A percentile compares a stretch with the other conserved stretches of the same genome.
phyloP scores from a whole-genome alignment of 768 basidiomycete genomes.

The Suillus lakei region DNA sequence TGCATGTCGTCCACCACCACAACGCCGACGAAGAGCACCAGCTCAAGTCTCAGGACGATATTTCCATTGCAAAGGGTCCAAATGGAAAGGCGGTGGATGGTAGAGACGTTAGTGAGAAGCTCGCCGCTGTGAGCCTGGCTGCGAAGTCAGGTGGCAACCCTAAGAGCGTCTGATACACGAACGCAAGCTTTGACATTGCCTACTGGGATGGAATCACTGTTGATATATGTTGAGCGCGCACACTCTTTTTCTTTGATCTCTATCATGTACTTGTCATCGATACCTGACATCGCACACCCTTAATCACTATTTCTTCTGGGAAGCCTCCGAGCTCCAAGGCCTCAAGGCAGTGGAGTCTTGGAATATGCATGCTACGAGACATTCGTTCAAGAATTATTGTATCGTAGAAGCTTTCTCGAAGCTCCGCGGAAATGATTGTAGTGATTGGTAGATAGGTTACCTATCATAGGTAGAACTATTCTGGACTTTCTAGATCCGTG shows the following conservation, averaged over 20 bases:
- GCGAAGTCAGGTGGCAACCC: constrained; percentile 33
- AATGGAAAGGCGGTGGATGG: constrained; percentile 16
- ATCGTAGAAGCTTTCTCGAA: background rate
- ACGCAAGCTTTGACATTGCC: background rate
- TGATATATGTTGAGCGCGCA: background rate
- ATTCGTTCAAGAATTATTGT: background rate
- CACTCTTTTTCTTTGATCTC: background rate
- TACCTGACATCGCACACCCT: constrained; percentile 4
- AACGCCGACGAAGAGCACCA: constrained; percentile 27
- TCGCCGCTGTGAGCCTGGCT: constrained; percentile 29
- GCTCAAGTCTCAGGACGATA: constrained; percentile 7
- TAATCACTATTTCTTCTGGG: constrained; percentile 2
- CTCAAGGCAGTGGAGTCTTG: background rate
- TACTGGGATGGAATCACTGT: background rate
- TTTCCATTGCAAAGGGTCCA: constrained; percentile 10
- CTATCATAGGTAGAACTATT: background rate
- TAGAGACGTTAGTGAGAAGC: constrained; percentile 32
- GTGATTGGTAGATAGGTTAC: background rate
- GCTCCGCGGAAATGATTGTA: background rate
- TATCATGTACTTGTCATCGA: constrained; percentile 7
- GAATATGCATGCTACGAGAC: background rate
- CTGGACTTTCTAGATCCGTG: background rate
- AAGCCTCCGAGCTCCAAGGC: too few species aligned
- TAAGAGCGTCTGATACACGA: constrained; percentile 18
- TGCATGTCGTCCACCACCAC: constrained; percentile 55